Evolutionary conservation across 331 rosid species (phyloP).

Genomic region (Pyracantha coccinea): DNA sequence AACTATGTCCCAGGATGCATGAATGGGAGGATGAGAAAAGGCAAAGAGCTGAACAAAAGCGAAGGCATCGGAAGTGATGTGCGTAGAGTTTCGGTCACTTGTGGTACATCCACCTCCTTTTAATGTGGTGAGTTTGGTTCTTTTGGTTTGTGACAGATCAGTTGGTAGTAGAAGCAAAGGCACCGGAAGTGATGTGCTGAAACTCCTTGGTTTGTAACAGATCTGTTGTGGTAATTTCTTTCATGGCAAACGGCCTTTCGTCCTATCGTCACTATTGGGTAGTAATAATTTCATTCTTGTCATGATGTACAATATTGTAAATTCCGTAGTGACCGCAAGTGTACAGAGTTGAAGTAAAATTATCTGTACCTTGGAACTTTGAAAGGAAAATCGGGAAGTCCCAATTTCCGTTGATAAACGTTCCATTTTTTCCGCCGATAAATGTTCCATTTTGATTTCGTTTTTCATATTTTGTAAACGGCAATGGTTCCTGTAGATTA

Average conservation of each 20-base stretch:
- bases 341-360: constrained; percentile 1
- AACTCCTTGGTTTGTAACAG: neutral
- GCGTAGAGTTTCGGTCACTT: neutral
- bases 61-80: constrained; percentile 81
- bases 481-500: too few species aligned
- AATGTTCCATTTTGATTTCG: too few species aligned
- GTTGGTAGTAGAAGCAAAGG: too few species aligned
- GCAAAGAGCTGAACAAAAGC: constrained; percentile 87
- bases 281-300: neutral
- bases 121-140: neutral
- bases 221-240: constrained; percentile 1
- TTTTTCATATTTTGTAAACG: too few species aligned
- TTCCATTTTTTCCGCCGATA: too few species aligned
- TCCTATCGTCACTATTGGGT: constrained; percentile 4
- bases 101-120: neutral
- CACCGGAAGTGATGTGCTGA: too few species aligned
- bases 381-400: neutral
- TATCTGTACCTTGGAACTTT: neutral
- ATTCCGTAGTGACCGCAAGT: neutral
- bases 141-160: too few species aligned
- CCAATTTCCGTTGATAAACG: too few species aligned
- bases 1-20: constrained; percentile 52
- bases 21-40: constrained; percentile 98
- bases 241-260: neutral
- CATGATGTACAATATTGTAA: constrained; percentile 12